phyloP scores from a whole-genome alignment of 2,329 filamentous ascomycete species.

The Keithomyces neogunnii region DNA sequence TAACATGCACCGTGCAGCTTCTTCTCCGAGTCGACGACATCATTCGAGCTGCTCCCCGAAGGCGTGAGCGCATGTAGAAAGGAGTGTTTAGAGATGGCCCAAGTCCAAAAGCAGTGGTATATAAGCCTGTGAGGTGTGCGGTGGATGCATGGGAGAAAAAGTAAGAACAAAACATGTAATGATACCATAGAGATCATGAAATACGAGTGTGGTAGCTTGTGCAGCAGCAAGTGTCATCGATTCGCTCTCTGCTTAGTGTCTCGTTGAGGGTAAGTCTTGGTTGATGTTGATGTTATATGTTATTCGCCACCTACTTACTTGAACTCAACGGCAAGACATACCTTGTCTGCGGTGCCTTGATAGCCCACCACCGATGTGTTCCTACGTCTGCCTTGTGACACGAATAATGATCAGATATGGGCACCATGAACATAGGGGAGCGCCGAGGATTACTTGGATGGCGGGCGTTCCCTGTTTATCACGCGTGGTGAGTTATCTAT shows the following conservation, averaged over 20 bases:
- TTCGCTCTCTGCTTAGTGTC: neutral
- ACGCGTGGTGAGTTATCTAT: too few species aligned
- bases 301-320: too few species aligned
- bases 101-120: neutral
- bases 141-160: constrained; percentile 1
- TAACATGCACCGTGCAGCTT: constrained; percentile 41
- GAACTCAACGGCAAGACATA: too few species aligned
- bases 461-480: too few species aligned
- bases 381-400: too few species aligned
- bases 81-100: neutral
- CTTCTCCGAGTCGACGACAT: constrained; percentile 95
- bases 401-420: too few species aligned
- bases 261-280: too few species aligned
- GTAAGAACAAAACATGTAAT: constrained; percentile 19
- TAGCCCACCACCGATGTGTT: too few species aligned
- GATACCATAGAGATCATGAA: constrained; percentile 28
- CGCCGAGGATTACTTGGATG: too few species aligned
- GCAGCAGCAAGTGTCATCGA: neutral
- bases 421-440: too few species aligned
- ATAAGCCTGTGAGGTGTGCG: neutral
- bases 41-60: constrained; percentile 80
- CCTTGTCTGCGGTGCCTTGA: too few species aligned
- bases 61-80: constrained; percentile 30
- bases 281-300: too few species aligned
- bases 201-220: constrained; percentile 17